These are phyloP conservation scores for Fusarium neocosmosporiellum DNA, from an alignment of 2,329 filamentous ascomycete genomes.

Conservation along the genomic window DNA sequence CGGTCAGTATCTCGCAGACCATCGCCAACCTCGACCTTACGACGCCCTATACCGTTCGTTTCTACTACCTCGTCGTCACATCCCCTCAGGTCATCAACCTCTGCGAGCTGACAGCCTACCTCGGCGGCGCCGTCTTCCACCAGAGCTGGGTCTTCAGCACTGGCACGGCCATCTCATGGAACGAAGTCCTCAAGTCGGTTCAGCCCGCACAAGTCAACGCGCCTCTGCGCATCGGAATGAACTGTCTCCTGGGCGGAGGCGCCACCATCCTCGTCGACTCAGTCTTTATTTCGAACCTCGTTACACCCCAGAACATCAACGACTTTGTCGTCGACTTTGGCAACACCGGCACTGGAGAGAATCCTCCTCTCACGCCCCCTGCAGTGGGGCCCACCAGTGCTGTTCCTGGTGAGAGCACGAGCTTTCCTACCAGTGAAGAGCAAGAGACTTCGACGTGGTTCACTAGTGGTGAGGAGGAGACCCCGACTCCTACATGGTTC, in stretches of 20 bases:
- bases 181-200: conserved; percentile 1
- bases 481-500: not conserved
- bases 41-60: conserved; percentile 21
- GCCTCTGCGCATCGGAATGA: not conserved
- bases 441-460: not conserved
- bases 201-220: not conserved
- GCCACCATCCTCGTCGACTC: conserved; percentile 17
- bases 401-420: not conserved
- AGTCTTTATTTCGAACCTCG: conserved; percentile 23
- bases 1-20: conserved; percentile 8
- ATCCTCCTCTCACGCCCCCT: not conserved
- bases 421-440: not conserved
- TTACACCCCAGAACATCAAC: conserved; percentile 24
- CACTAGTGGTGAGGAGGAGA: not conserved
- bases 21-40: conserved; percentile 3
- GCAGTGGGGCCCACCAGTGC: not conserved
- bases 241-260: not conserved
- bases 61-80: conserved; percentile 17
- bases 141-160: conserved; percentile 1
- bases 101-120: conserved; percentile 17
- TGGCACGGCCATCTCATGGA: not conserved
- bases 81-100: not conserved
- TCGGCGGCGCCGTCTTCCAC: conserved; percentile 7
- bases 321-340: conserved; percentile 14
- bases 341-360: not conserved